Evolutionary conservation across 2,329 filamentous ascomycete genomes (phyloP).

Genomic region (Parastagonospora nodorum): DNA sequence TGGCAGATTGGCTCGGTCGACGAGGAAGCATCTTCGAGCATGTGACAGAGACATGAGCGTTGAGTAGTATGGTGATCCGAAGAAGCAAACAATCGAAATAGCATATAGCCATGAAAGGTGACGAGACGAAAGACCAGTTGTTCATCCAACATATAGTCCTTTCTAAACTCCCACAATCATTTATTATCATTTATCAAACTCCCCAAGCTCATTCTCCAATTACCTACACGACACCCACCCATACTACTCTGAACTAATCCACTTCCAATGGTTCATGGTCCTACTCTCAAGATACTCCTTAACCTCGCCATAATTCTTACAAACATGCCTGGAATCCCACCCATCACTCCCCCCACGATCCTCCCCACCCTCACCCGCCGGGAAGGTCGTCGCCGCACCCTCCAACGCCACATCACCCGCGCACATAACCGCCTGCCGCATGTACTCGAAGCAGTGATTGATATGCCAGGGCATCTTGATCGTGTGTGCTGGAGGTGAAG

Average conservation of each 20-base stretch:
- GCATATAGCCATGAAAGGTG: too few relatives aligned
- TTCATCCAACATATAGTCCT: not conserved
- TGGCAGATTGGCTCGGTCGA: too few relatives aligned
- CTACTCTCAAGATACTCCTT: slow-evolving; percentile 34
- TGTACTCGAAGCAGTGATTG: slow-evolving; percentile 43
- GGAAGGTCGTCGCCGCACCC: slow-evolving; percentile 40
- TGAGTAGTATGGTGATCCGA: too few relatives aligned
- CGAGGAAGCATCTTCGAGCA: too few relatives aligned
- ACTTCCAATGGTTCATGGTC: slow-evolving; percentile 36
- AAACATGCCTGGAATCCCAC: slow-evolving; percentile 42
- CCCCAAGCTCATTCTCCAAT: not conserved
- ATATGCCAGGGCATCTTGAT: slow-evolving; percentile 43
- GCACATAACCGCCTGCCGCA: slow-evolving; percentile 42
- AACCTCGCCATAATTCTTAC: slow-evolving; percentile 39
- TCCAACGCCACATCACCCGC: slow-evolving; percentile 40
- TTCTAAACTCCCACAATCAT: not conserved
- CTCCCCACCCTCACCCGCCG: slow-evolving; percentile 24
- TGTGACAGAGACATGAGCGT: too few relatives aligned
- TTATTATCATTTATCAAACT: not conserved
- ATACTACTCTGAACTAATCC: slow-evolving; percentile 29
- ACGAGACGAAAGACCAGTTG: too few relatives aligned
- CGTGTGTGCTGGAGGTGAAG: slow-evolving; percentile 9
- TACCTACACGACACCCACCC: not conserved
- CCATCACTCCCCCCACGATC: slow-evolving; percentile 42
- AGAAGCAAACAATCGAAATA: too few relatives aligned